Base-by-base conservation (phyloP, 1,284 basidiomycete genomes). In the Ceratobasidium sp. region DNA sequence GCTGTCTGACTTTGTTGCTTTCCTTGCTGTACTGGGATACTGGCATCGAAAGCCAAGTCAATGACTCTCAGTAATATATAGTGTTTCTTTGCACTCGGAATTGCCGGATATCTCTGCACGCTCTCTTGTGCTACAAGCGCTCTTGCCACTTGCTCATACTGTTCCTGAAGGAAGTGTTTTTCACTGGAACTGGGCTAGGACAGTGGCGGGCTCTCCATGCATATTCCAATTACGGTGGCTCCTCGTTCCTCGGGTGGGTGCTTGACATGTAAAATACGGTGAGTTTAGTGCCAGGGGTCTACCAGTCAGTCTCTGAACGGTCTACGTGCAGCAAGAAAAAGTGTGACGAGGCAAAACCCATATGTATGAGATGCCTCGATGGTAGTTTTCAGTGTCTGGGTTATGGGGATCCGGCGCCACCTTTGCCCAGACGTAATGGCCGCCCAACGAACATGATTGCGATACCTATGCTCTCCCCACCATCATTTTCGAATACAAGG, bases 261-360 rank as follows among this genome's bases (percentile, higher is more conserved):
- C 23, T 21, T 49, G 46, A 64, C 62, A 3, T 64, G 48, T 25
- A 64, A 51, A 44, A 25, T 14, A 25, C 18, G 62, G 62, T 64
- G 18, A 12, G 46, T 64, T 14, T 21, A 5, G 8, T 14, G 21
- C 7, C n/a, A 1, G 16, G 9, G 2, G 21, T 8, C 8, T 23
- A 28, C 14, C 9, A 23, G 12, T 9, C 38, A 18, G 14, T 44
- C 28, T 28, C 21, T 28, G 23, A 53, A 28, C 23, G 7, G 16
- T 12, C 11, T 25, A 2, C 25, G 5, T 38, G 23, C 16, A 64
- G 62, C 44, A 64, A n/a, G 33, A 64, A 64, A 25, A 64, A 64
- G 33, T 64, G 62, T 18, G 62, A 51, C 21, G 62, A 64, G 40
- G 49, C 28, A 3, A 64, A 64, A 30, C 48, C 48, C 1, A 14